A percentile compares a stretch with the other conserved stretches of the same genome.
phyloP scores from a whole-genome alignment of 2,329 filamentous ascomycete species.

The Colletotrichum sp. region DNA sequence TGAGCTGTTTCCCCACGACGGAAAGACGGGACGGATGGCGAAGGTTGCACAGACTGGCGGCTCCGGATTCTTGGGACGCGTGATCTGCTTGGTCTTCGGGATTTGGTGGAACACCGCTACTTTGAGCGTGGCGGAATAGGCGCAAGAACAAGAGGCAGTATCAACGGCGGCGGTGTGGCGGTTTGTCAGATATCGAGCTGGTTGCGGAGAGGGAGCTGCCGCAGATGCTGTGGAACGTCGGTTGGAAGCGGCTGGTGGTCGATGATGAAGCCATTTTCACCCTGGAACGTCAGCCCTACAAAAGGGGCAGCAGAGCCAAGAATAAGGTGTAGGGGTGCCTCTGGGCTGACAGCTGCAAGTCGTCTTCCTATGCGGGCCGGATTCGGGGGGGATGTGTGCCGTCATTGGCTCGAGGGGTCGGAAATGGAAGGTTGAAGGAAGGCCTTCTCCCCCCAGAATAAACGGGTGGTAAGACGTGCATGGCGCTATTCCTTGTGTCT shows the following conservation, averaged over 20 bases:
- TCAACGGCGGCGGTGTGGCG: neutral
- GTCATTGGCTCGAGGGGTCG: neutral
- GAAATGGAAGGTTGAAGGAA: neutral
- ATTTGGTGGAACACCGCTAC: neutral
- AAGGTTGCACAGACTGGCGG: neutral
- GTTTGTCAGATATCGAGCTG: neutral
- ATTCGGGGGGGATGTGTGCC: neutral
- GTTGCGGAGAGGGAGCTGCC: neutral
- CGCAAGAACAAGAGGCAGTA: neutral
- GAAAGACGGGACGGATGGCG: neutral
- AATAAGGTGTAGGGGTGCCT: neutral
- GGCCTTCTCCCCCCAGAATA: neutral
- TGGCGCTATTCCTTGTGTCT: neutral
- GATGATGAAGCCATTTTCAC: neutral
- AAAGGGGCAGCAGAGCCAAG: neutral
- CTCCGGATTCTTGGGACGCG: neutral
- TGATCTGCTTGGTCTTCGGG: neutral
- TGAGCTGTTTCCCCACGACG: neutral
- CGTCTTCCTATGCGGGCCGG: neutral
- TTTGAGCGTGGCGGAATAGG: neutral
- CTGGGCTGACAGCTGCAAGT: neutral
- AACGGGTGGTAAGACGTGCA: neutral
- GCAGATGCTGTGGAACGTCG: slow-evolving; percentile 4
- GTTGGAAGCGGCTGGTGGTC: neutral
- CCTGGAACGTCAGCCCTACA: slow-evolving; percentile 13